Conservation (phyloP, 2,329 filamentous ascomycete genomes). For the Penicillium sp. region DNA sequence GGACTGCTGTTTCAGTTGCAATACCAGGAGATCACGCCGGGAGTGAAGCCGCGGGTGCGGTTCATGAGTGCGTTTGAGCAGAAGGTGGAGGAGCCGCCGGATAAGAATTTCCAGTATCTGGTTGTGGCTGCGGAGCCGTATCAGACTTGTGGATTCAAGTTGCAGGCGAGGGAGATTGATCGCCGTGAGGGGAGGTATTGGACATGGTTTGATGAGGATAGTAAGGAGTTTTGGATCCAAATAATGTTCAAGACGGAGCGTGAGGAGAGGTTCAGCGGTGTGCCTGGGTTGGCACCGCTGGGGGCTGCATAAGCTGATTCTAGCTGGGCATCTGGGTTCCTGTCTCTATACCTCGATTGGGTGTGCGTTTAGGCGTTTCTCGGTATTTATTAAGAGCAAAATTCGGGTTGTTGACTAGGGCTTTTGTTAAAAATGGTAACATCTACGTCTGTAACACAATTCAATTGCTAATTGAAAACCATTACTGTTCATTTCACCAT, state of each 20-base stretch:
- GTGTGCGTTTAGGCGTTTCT: constrained; percentile 13
- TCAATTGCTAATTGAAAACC: constrained; percentile 1
- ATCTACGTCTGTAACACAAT: neutral
- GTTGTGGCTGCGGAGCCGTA: constrained; percentile 96
- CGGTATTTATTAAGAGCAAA: constrained; percentile 13
- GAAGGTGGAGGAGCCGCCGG: constrained; percentile 86
- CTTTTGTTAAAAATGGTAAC: neutral
- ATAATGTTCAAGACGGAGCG: constrained; percentile 98
- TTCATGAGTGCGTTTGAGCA: constrained; percentile 99
- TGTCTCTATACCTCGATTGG: constrained; percentile 22
- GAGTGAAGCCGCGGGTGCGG: constrained; percentile 79
- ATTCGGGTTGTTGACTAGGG: neutral
- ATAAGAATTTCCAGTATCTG: constrained; percentile 93
- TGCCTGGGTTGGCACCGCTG: constrained; percentile 65
- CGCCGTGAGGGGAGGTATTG: constrained; percentile 86
- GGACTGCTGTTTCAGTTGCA: constrained; percentile 95
- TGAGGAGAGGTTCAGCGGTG: constrained; percentile 81
- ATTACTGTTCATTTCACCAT: constrained; percentile 10
- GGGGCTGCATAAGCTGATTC: constrained; percentile 28
- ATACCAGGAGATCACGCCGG: constrained; percentile 85
- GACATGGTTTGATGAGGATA: constrained; percentile 93
- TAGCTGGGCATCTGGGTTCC: neutral
- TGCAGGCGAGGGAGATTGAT: constrained; percentile 92
- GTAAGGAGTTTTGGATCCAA: constrained; percentile 97
- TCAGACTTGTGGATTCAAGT: constrained; percentile 95